Base-by-base conservation (phyloP, 75 land plant species). In the Ceratopteris richardii region DNA sequence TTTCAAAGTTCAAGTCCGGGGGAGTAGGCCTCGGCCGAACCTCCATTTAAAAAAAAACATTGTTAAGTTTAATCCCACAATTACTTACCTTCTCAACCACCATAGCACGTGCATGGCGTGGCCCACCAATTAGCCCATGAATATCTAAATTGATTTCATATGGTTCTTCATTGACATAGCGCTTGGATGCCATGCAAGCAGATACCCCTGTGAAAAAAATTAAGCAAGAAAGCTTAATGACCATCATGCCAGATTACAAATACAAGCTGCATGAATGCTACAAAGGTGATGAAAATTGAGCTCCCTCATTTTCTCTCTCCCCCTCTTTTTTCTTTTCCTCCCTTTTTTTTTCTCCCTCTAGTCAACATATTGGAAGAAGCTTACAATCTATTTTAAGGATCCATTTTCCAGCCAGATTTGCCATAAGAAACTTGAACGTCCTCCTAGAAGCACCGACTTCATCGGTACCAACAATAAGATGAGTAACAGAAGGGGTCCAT, bases 381-480 rank as follows among this genome's bases (percentile, higher is more conserved):
- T 77, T 58, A 89, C 94, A 89, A 1, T 85, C 72, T 30, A 62
- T 53, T 36, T 61, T 77, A 37, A 89, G 11, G 27, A 89, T 85
- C 94, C 94, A 89, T 66, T 79, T 85, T 30, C 94, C 94, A 61
- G 80, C 78, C 43, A 85, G 52, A 59, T 76, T 80, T 1, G 75
- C 94, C 83, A 75, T 79, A 64, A 89, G 70, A 64, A 63, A 31
- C 62, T 89, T 89, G 39, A 82, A 64, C 5, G 94, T 89, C 67
- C 89, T 68, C 53, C 51, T 73, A 48, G 81, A 76, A 50, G 86
- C 82, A 22, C 83, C 86, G 65, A 66, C 82, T 54, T 79, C 81
- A 75, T 89, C 81, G n/a, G 83, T 80, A 29, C 86, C 78, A 58
- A 83, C 81, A 71, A 89, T 84, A n/a, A 89, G 75, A 75, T 89